Percentiles rank a stretch among this genome's conserved stretches.
phyloP scores from a whole-genome alignment of 805 yeast species.

The Pichia phayaonensis region DNA sequence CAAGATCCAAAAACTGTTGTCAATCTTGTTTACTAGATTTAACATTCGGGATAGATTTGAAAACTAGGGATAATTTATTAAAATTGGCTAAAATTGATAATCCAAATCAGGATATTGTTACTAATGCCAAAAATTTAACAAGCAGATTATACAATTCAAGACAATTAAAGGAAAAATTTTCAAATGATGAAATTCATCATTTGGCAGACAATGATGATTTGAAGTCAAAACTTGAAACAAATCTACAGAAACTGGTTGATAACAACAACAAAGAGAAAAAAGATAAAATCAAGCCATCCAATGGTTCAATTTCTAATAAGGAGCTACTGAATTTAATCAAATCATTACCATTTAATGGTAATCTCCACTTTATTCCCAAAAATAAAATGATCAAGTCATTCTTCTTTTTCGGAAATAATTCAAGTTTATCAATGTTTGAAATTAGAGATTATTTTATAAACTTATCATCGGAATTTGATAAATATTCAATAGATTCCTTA shows the following conservation, averaged over 20 bases:
- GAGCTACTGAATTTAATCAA: constrained; percentile 48
- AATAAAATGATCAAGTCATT: constrained; percentile 44
- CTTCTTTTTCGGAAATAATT: constrained; percentile 69
- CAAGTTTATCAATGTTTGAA: constrained; percentile 56
- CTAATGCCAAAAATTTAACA: constrained; percentile 36
- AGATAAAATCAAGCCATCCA: neutral
- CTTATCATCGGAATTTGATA: constrained; percentile 13
- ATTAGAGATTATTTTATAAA: constrained; percentile 43
- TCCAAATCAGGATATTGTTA: constrained; percentile 30
- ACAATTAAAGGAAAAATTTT: constrained; percentile 30
- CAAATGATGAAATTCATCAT: constrained; percentile 14
- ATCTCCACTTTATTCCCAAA: constrained; percentile 34
- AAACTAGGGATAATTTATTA: constrained; percentile 72
- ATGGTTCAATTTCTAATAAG: constrained; percentile 18
- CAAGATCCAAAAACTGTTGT: constrained; percentile 74
- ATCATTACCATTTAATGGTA: constrained; percentile 63
- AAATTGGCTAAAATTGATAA: constrained; percentile 52
- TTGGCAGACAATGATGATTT: constrained; percentile 3
- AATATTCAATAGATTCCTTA: constrained; percentile 33
- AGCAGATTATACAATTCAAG: constrained; percentile 51
- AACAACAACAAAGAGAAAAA: constrained; percentile 14
- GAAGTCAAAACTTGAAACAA: constrained; percentile 1
- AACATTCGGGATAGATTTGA: constrained; percentile 71
- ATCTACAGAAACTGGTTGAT: constrained; percentile 7
- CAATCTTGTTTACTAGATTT: constrained; percentile 83